Conservation (phyloP, 106 monocot genomes). For the Acorus calamus region DNA sequence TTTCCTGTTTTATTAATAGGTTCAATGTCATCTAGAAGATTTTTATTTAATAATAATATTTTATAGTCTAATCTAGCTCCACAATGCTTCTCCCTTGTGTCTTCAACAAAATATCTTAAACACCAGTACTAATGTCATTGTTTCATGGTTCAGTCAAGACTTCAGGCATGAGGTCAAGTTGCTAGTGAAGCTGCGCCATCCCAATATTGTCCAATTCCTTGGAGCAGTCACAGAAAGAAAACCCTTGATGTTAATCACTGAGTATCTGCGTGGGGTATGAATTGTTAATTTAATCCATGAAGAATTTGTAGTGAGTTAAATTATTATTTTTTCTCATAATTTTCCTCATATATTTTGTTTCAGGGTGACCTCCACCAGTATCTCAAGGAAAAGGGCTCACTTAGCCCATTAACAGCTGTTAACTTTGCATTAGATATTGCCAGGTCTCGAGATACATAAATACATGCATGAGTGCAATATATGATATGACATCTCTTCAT, state of each 20-base stretch:
- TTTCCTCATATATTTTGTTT: not conserved
- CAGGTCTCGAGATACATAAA: constrained; percentile 35
- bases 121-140: not conserved
- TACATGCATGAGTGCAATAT: not conserved
- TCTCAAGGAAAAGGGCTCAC: constrained; percentile 89
- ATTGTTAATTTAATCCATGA: not conserved
- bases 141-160: constrained; percentile 63
- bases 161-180: constrained; percentile 97
- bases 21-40: too few species aligned
- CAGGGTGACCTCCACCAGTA: constrained; percentile 96
- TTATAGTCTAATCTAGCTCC: too few species aligned
- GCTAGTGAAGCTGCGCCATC: constrained; percentile 94
- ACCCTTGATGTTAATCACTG: constrained; percentile 92
- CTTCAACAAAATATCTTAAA: too few species aligned
- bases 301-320: not conserved
- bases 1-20: too few species aligned
- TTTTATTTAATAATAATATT: too few species aligned
- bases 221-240: constrained; percentile 96
- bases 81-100: too few species aligned
- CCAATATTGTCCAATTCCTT: constrained; percentile 96
- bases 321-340: not conserved
- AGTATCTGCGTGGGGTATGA: constrained; percentile 81
- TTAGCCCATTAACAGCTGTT: constrained; percentile 63
- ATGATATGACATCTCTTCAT: too few species aligned
- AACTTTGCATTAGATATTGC: constrained; percentile 96